These are phyloP conservation scores for Vanderwaltozyma polyspora DNA, from an alignment of 805 yeast species.

Conservation along the genomic window DNA sequence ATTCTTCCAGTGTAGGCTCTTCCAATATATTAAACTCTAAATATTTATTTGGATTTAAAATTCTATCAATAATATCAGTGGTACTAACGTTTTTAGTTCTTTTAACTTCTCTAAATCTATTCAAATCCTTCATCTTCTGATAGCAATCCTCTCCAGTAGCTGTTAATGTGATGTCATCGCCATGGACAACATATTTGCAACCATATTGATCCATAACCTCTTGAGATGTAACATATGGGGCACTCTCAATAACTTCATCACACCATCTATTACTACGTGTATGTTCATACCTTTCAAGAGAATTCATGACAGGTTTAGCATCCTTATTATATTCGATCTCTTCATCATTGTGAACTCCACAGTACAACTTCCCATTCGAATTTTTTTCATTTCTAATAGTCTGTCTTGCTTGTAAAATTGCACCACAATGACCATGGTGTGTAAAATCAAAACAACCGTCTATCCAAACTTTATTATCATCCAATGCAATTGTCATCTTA, in stretches of 20 bases:
- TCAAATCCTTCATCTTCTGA: conserved; percentile 67
- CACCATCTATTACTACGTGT: conserved; percentile 90
- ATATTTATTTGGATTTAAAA: conserved; percentile 34
- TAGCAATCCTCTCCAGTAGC: conserved; percentile 93
- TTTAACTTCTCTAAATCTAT: conserved; percentile 83
- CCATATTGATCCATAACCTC: conserved; percentile 58
- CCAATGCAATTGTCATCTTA: background rate
- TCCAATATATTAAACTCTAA: background rate
- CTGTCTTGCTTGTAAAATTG: conserved; percentile 84
- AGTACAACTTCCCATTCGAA: conserved; percentile 32
- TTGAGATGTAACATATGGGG: conserved; percentile 88
- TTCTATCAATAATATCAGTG: conserved; percentile 85
- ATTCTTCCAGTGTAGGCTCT: conserved; percentile 9
- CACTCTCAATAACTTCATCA: conserved; percentile 54
- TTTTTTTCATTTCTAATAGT: conserved; percentile 39
- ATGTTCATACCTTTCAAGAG: conserved; percentile 71
- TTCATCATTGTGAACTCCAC: conserved; percentile 85
- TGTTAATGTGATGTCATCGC: conserved; percentile 95
- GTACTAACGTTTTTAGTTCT: conserved; percentile 91
- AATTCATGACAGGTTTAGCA: conserved; percentile 86
- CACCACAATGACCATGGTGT: conserved; percentile 97
- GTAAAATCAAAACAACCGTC: conserved; percentile 98
- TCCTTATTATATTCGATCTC: conserved; percentile 80
- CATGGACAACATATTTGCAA: conserved; percentile 92
- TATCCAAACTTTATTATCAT: conserved; percentile 59